Conservation (phyloP, 768 basidiomycete species). For the Podaxis sp. region DNA sequence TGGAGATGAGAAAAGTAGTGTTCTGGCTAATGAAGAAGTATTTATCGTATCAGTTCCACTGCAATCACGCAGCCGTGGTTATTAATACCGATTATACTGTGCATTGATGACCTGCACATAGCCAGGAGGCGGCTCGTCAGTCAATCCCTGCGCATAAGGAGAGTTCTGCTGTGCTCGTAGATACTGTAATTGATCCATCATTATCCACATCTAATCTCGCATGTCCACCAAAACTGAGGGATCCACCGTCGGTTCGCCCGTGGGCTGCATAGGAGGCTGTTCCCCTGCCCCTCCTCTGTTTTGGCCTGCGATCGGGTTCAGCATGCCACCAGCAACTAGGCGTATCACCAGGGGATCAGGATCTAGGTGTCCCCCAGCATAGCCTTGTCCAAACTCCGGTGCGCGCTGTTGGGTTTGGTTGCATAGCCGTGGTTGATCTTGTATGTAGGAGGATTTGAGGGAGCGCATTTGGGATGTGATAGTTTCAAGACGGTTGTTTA, state of each 20-base stretch:
- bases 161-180: conserved; percentile 24
- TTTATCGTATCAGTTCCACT: background rate
- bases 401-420: background rate
- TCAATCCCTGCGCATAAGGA: conserved; percentile 26
- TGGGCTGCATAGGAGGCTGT: background rate
- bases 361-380: background rate
- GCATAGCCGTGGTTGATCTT: background rate
- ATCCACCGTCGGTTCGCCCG: background rate
- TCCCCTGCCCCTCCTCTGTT: background rate
- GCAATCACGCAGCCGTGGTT: too few species aligned
- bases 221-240: conserved; percentile 18
- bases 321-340: background rate
- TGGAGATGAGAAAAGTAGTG: too few species aligned
- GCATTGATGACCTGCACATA: conserved; percentile 14
- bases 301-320: background rate
- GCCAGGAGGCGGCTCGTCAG: conserved; percentile 28
- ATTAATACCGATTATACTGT: background rate
- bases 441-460: background rate
- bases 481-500: background rate
- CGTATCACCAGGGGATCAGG: background rate
- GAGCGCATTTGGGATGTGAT: background rate
- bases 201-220: conserved; percentile 21
- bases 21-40: background rate
- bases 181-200: conserved; percentile 23
- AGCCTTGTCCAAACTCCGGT: conserved; percentile 7